Conservation (phyloP, 1,139 yeast genomes). For the Lodderomyces pseudojiufengensis region DNA sequence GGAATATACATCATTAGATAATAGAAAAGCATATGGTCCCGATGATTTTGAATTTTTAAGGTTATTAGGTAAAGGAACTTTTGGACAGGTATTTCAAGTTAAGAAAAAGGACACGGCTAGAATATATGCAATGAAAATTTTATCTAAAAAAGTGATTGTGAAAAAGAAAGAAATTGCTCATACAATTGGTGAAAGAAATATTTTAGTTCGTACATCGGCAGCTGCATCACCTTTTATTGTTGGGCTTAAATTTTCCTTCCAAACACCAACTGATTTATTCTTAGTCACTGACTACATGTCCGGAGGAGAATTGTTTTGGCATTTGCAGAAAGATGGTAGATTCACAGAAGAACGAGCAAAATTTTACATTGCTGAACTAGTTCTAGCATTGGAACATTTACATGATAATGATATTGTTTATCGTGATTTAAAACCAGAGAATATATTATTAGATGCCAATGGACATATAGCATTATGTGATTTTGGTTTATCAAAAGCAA, state of each 20-base stretch:
- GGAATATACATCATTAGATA: conserved; percentile 64
- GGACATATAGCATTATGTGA: conserved; percentile 97
- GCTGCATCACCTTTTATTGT: conserved; percentile 89
- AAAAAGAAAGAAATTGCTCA: conserved; percentile 97
- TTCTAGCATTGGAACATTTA: conserved; percentile 84
- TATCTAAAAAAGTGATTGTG: conserved; percentile 89
- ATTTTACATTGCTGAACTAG: conserved; percentile 93
- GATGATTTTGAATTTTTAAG: conserved; percentile 89
- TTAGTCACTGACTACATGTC: conserved; percentile 96
- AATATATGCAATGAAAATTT: conserved; percentile 94
- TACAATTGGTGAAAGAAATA: conserved; percentile 94
- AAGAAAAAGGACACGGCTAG: conserved; percentile 83
- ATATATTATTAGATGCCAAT: conserved; percentile 87
- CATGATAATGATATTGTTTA: conserved; percentile 92
- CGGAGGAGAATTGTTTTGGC: conserved; percentile 98
- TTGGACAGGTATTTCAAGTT: conserved; percentile 96
- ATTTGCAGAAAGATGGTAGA: conserved; percentile 91
- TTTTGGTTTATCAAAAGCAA: conserved; percentile 93
- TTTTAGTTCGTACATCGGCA: conserved; percentile 81
- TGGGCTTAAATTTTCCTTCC: conserved; percentile 91
- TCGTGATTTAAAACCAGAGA: conserved; percentile 94
- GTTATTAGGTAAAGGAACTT: conserved; percentile 91
- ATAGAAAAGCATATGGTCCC: conserved; percentile 83
- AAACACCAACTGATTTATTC: conserved; percentile 87
- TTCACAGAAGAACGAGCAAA: conserved; percentile 90